phyloP scores from a whole-genome alignment of 2,329 filamentous ascomycete species.

The Byssoonygena ceratinophila region DNA sequence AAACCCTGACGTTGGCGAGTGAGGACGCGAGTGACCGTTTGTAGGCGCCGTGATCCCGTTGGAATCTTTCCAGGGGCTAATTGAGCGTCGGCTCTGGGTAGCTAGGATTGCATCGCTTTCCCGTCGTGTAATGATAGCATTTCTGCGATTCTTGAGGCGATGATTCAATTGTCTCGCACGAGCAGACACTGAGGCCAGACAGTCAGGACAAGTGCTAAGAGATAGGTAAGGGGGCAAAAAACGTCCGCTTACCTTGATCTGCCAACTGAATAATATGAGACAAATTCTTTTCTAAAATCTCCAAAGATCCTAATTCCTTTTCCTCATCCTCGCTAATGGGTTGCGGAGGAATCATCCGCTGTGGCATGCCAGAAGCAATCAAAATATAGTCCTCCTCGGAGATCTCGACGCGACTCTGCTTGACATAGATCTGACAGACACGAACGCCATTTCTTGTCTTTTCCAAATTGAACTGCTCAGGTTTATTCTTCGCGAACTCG shows the following conservation, averaged over 20 bases:
- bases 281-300: slow-evolving; percentile 71
- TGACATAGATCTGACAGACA: slow-evolving; percentile 71
- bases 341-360: slow-evolving; percentile 69
- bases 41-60: slow-evolving; percentile 25
- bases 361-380: slow-evolving; percentile 70
- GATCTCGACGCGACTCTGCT: slow-evolving; percentile 73
- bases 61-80: slow-evolving; percentile 32
- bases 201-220: slow-evolving; percentile 15
- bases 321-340: slow-evolving; percentile 78
- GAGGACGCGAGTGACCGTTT: slow-evolving; percentile 24
- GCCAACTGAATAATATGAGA: slow-evolving; percentile 68
- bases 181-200: slow-evolving; percentile 46
- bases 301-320: slow-evolving; percentile 71
- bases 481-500: slow-evolving; percentile 69
- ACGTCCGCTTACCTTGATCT: slow-evolving; percentile 54
- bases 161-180: slow-evolving; percentile 71
- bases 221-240: too few species aligned
- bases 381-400: slow-evolving; percentile 78
- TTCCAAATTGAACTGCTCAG: slow-evolving; percentile 63
- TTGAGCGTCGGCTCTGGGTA: slow-evolving; percentile 25
- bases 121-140: slow-evolving; percentile 58
- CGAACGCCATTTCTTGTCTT: slow-evolving; percentile 57
- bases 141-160: slow-evolving; percentile 61
- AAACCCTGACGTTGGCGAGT: slow-evolving; percentile 44
- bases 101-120: slow-evolving; percentile 34